Base-by-base conservation (phyloP, 495 filamentous ascomycete genomes). In the Stereocaulon alpinum region DNA sequence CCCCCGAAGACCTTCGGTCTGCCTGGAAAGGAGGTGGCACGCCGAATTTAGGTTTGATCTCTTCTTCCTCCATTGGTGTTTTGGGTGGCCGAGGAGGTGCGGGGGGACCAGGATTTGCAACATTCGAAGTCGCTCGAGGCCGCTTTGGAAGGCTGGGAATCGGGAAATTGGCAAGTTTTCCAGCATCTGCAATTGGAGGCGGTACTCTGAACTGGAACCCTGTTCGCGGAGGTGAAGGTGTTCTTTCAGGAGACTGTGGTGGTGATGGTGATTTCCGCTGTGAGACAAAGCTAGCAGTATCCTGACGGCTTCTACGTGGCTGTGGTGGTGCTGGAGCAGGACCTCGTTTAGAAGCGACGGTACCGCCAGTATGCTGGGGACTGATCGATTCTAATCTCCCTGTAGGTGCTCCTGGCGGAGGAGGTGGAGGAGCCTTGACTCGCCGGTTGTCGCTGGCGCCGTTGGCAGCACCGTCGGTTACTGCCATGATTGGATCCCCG, bases 31-130 rank as follows among this genome's bases (percentile, higher is more conserved):
- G 84, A 18, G 92, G 92, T 32, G 93, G 90, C 15, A 96, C 90
- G 22, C 79, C 81, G 68, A 87, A 89, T 61, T 75, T 86, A 32
- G 76, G 73, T 42, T 67, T 45, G 20, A 76, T 69, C 17, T 79
- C 69, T 18, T 74, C 66, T 20, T 91, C 87, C 34, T 92, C 87
- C 66, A 91, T 75, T 4, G 89, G 87, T 4, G 82, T 87, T 71
- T 96, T 96, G 2, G 91, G 87, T 41, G 91, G 91, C 64, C 89
- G 77, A 9, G 91, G 91, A 20, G 91, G 91, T 40, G 91, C 89
- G 4, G 89, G 86, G 18, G 91, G 88, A 2, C 85, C 89, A 22
- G 86, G 76, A 43, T 79, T 81, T 20, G 80, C 72, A 15, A 82
- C 71, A 40, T 69, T 72, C 12, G 85, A 86, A 29, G 73, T 60